A percentile compares a stretch with the other conserved stretches of the same genome.
These are phyloP conservation scores for Cephaloascus albidus DNA, from an alignment of 805 yeast species.

Conservation along the genomic window DNA sequence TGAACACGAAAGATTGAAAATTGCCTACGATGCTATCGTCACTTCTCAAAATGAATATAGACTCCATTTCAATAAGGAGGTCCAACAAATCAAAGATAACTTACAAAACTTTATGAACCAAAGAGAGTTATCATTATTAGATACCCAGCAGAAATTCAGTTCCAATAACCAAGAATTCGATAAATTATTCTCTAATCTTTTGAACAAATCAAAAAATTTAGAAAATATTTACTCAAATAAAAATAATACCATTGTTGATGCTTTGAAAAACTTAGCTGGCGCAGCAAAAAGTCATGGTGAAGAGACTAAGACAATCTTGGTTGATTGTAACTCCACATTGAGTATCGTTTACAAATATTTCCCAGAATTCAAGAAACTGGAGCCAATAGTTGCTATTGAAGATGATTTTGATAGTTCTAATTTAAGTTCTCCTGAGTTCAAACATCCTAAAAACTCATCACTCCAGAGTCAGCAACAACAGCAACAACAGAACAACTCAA, in stretches of 20 bases:
- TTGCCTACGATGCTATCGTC: constrained; percentile 49
- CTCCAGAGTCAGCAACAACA: constrained; percentile 1
- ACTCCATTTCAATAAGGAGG: constrained; percentile 33
- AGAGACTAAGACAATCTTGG: constrained; percentile 32
- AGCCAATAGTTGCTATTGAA: not conserved
- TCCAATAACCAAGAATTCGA: constrained; percentile 40
- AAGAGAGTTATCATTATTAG: constrained; percentile 20
- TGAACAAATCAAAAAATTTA: constrained; percentile 35
- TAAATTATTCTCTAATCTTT: constrained; percentile 37
- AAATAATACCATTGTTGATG: constrained; percentile 31
- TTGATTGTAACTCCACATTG: constrained; percentile 37
- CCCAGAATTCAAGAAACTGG: constrained; percentile 1
- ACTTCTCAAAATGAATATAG: constrained; percentile 44
- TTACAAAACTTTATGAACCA: constrained; percentile 27
- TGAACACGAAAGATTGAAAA: constrained; percentile 47
- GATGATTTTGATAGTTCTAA: not conserved
- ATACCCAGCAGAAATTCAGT: constrained; percentile 25
- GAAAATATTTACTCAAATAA: constrained; percentile 39
- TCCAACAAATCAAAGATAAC: constrained; percentile 23
- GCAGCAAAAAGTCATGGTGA: constrained; percentile 39
- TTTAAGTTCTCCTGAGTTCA: not conserved
- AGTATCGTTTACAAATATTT: constrained; percentile 25
- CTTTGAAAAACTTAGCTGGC: constrained; percentile 31
- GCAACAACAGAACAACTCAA: constrained; percentile 4
- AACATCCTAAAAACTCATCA: not conserved